These are phyloP conservation scores for Rhizophagus clarus DNA, from an alignment of 192 early-diverging fungal genomes.

Conservation along the genomic window DNA sequence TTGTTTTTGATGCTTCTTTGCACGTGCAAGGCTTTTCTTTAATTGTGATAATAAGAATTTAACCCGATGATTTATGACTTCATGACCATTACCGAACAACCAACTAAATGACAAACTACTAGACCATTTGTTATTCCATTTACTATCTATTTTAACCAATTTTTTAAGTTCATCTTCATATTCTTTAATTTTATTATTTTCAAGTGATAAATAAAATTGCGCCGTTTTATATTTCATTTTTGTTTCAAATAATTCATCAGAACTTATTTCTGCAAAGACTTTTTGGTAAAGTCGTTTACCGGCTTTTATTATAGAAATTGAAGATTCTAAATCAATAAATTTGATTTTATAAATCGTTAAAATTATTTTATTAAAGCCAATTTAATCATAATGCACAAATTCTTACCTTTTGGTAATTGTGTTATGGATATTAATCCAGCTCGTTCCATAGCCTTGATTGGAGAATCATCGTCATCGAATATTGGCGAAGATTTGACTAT, in stretches of 20 bases:
- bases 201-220: conserved; percentile 56
- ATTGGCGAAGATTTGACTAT: conserved; percentile 74
- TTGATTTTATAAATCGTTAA: not conserved
- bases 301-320: conserved; percentile 65
- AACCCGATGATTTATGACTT: conserved; percentile 57
- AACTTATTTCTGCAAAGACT: conserved; percentile 75
- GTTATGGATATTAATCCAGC: conserved; percentile 83
- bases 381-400: not conserved
- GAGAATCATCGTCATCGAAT: conserved; percentile 81
- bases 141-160: conserved; percentile 49
- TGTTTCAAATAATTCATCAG: conserved; percentile 71
- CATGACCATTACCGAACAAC: conserved; percentile 54
- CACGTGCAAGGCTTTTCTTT: conserved; percentile 55
- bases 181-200: conserved; percentile 61
- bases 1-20: conserved; percentile 53
- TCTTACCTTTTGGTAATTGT: conserved; percentile 66
- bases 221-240: conserved; percentile 77
- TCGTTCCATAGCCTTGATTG: conserved; percentile 85
- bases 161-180: conserved; percentile 64
- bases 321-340: conserved; percentile 60
- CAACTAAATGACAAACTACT: too few relatives aligned
- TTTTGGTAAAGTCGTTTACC: conserved; percentile 81
- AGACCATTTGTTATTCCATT: conserved; percentile 33
- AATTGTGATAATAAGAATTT: conserved; percentile 60
- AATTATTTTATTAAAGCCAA: too few relatives aligned